Conservation (phyloP, 352 stramenopile species). For the Pythium coloratum region DNA sequence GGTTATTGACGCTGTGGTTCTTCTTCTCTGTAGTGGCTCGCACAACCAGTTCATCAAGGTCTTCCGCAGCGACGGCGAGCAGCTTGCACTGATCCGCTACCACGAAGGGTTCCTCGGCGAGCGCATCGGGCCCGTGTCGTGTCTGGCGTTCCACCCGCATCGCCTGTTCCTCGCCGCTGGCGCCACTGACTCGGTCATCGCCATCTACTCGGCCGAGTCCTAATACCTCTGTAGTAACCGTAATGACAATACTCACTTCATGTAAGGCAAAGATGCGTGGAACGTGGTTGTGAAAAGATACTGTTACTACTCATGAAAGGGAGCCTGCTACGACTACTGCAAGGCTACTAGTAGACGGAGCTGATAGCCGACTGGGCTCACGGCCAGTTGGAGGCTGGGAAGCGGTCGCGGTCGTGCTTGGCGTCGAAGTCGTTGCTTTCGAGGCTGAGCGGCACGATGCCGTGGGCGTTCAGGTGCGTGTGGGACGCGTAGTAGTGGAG, state of each 20-base stretch:
- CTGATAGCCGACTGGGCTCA: background rate
- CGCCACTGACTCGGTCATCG: slow-evolving; percentile 94
- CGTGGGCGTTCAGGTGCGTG: slow-evolving; percentile 92
- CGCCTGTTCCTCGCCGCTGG: slow-evolving; percentile 94
- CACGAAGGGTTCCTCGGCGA: slow-evolving; percentile 97
- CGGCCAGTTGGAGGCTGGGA: slow-evolving; percentile 36
- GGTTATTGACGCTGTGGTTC: background rate
- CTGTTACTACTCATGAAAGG: slow-evolving; percentile 2
- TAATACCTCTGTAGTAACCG: slow-evolving; percentile 22
- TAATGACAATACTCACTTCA: background rate
- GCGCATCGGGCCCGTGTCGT: slow-evolving; percentile 96
- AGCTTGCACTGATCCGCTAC: slow-evolving; percentile 89
- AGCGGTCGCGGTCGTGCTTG: slow-evolving; percentile 72
- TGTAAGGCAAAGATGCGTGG: background rate
- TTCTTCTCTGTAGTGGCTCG: slow-evolving; percentile 73
- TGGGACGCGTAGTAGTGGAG: slow-evolving; percentile 96
- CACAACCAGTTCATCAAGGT: slow-evolving; percentile 99
- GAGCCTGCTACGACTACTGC: background rate
- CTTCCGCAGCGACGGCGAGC: slow-evolving; percentile 89
- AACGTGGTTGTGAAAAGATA: background rate
- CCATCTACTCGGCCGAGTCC: slow-evolving; percentile 90
- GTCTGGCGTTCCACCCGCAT: slow-evolving; percentile 96
- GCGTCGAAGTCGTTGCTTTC: slow-evolving; percentile 43
- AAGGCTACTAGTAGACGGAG: background rate
- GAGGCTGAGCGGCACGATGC: slow-evolving; percentile 90